phyloP scores from a whole-genome alignment of 1,284 basidiomycete species.

The Cutaneotrichosporon daszewskae region DNA sequence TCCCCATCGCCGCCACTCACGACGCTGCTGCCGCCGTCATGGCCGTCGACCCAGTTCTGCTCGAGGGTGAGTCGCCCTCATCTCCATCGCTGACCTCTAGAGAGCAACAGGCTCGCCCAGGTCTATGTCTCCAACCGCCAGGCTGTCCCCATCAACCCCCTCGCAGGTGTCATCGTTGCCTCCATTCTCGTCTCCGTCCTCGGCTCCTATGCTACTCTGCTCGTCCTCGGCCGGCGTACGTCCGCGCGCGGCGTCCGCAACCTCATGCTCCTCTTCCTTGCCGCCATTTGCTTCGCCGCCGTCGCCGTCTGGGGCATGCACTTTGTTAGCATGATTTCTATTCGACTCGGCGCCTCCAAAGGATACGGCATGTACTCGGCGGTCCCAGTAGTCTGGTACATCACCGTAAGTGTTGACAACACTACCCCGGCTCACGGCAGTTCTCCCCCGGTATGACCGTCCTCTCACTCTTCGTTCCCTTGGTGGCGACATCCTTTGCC shows the following conservation, averaged over 20 bases:
- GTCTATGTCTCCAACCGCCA: conserved; percentile 45
- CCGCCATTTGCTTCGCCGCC: conserved; percentile 79
- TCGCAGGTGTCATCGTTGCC: conserved; percentile 49
- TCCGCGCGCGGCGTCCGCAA: conserved; percentile 47
- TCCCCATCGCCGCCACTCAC: no score
- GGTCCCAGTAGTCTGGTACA: conserved; percentile 40
- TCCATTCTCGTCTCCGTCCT: conserved; percentile 51
- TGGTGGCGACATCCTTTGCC: conserved; percentile 48
- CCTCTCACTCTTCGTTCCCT: conserved; percentile 50
- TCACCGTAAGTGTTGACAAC: conserved; percentile 25
- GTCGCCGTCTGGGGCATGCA: conserved; percentile 61
- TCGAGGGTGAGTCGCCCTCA: no score
- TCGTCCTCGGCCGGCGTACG: conserved; percentile 50
- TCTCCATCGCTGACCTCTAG: conserved; percentile 16
- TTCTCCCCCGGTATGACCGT: conserved; percentile 51
- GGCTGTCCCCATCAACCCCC: conserved; percentile 46
- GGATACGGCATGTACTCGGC: no score
- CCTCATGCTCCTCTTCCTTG: conserved; percentile 49
- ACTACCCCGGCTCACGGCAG: conserved; percentile 15
- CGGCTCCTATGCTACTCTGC: conserved; percentile 51
- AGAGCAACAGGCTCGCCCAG: conserved; percentile 34
- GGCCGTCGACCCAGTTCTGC: no score
- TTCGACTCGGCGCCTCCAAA: conserved; percentile 32
- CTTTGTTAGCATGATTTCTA: conserved; percentile 51
- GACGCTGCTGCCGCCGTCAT: no score